phyloP scores from a whole-genome alignment of 352 stramenopile genomes.

The Globisporangium middletonii region DNA sequence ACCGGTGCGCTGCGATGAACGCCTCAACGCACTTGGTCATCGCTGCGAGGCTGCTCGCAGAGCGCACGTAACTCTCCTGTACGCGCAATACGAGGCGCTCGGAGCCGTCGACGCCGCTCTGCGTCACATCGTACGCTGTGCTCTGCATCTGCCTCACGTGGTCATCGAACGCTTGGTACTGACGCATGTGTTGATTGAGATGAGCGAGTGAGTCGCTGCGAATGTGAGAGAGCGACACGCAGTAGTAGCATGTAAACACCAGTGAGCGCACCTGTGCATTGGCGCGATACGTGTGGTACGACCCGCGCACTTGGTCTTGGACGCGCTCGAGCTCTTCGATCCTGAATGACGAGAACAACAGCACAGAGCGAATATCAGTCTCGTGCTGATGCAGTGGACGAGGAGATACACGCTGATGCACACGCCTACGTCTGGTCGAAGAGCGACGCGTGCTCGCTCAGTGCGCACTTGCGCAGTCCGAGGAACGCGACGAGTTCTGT shows the following conservation, averaged over 20 bases:
- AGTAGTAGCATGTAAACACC: background rate
- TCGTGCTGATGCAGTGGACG: too few species aligned
- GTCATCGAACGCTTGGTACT: conserved; percentile 56
- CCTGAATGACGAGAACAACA: background rate
- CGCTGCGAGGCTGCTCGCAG: conserved; percentile 23
- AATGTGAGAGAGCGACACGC: background rate
- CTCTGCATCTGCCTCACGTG: conserved; percentile 32
- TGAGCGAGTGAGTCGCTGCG: background rate
- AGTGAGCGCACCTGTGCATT: conserved; percentile 24
- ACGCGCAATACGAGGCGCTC: conserved; percentile 30
- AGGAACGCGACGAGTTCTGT: conserved; percentile 25
- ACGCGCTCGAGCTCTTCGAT: conserved; percentile 47
- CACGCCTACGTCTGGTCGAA: conserved; percentile 35
- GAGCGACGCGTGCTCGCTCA: conserved; percentile 24
- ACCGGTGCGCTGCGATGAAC: conserved; percentile 40
- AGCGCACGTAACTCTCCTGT: conserved; percentile 42
- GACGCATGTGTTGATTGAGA: background rate
- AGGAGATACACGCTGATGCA: too few species aligned
- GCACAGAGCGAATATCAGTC: background rate
- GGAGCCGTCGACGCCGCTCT: conserved; percentile 16
- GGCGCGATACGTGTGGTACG: conserved; percentile 47
- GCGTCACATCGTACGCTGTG: conserved; percentile 44
- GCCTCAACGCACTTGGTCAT: conserved; percentile 29
- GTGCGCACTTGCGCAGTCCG: conserved; percentile 35
- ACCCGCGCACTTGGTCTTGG: conserved; percentile 60